A percentile compares a stretch with the other conserved stretches of the same genome.
These are phyloP conservation scores for Detonula confervacea DNA, from an alignment of 352 stramenopile species.

Conservation along the genomic window DNA sequence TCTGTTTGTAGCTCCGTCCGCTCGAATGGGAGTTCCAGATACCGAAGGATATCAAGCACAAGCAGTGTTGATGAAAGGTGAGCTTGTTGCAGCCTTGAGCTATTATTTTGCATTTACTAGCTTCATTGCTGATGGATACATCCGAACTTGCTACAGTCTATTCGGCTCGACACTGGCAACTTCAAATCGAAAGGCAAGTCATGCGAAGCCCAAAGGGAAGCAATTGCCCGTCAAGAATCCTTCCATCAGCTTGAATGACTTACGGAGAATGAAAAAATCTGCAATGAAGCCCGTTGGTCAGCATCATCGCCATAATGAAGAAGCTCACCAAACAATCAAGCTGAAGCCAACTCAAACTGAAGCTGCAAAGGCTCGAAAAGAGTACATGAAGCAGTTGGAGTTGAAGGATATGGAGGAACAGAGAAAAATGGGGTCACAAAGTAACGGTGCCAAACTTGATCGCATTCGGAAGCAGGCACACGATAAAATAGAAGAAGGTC, in stretches of 20 bases:
- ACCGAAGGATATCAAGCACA: conserved; percentile 50
- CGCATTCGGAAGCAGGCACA: conserved; percentile 79
- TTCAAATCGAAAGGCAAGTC: conserved; percentile 4
- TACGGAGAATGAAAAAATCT: conserved; percentile 57
- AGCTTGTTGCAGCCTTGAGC: conserved; percentile 22
- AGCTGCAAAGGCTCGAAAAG: conserved; percentile 55
- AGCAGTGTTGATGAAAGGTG: conserved; percentile 63
- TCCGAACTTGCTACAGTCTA: conserved; percentile 22
- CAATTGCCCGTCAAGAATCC: conserved; percentile 21
- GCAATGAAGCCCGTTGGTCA: conserved; percentile 13
- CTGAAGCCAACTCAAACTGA: conserved; percentile 25
- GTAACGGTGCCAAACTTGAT: conserved; percentile 60
- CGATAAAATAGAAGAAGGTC: conserved; percentile 79
- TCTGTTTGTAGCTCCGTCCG: conserved; percentile 48
- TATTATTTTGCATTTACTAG: neutral
- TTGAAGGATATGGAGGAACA: conserved; percentile 68
- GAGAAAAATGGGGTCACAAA: conserved; percentile 57
- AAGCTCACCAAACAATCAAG: neutral
- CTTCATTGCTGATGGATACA: neutral
- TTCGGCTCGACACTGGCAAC: conserved; percentile 43
- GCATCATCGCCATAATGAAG: conserved; percentile 18
- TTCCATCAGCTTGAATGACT: conserved; percentile 47
- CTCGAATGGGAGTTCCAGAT: conserved; percentile 51
- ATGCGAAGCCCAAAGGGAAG: conserved; percentile 20
- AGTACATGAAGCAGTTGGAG: conserved; percentile 69